A percentile compares a stretch with the other conserved stretches of the same genome.
phyloP scores from a whole-genome alignment of 1,284 basidiomycete species.

The Trichosporon ovoides region DNA sequence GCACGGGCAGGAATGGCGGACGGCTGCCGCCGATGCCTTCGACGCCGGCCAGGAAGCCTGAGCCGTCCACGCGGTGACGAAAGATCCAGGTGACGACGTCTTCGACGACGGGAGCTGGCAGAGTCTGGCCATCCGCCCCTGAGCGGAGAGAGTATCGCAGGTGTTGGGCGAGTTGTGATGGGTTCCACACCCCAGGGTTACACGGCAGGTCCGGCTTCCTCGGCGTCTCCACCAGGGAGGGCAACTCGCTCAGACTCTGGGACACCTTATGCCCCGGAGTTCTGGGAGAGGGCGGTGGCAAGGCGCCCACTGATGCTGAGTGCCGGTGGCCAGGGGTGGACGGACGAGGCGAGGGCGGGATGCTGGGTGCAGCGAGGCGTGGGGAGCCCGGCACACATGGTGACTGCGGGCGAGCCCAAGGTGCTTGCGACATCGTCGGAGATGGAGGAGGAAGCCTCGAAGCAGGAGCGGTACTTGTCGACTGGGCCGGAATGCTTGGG shows the following conservation, averaged over 20 bases:
- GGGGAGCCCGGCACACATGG: not conserved
- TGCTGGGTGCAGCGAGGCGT: not conserved
- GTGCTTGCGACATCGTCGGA: not conserved
- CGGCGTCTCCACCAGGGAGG: not conserved
- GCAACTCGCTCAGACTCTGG: not conserved
- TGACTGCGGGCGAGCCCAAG: not conserved
- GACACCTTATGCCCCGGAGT: slow-evolving; percentile 5
- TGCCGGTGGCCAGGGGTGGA: not conserved
- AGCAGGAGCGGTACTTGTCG: not conserved
- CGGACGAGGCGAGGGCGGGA: not conserved
- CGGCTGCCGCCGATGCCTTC: slow-evolving; percentile 22
- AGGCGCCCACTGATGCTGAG: not conserved
- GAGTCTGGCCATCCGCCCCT: slow-evolving; percentile 36
- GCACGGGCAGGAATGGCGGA: slow-evolving; percentile 41
- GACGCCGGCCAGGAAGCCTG: slow-evolving; percentile 30
- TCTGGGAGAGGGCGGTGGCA: not conserved
- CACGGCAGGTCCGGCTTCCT: slow-evolving; percentile 1
- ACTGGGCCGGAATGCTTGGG: not conserved
- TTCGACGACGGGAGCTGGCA: slow-evolving; percentile 37
- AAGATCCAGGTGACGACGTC: slow-evolving; percentile 44
- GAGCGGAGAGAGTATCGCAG: slow-evolving; percentile 33
- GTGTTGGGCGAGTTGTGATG: slow-evolving; percentile 37
- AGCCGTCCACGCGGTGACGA: slow-evolving; percentile 34
- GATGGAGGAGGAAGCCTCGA: not conserved
- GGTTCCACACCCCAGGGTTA: slow-evolving; percentile 3